These are phyloP conservation scores for Solanum aculeatissimum DNA, from an alignment of 305 asterid species.

Conservation along the genomic window DNA sequence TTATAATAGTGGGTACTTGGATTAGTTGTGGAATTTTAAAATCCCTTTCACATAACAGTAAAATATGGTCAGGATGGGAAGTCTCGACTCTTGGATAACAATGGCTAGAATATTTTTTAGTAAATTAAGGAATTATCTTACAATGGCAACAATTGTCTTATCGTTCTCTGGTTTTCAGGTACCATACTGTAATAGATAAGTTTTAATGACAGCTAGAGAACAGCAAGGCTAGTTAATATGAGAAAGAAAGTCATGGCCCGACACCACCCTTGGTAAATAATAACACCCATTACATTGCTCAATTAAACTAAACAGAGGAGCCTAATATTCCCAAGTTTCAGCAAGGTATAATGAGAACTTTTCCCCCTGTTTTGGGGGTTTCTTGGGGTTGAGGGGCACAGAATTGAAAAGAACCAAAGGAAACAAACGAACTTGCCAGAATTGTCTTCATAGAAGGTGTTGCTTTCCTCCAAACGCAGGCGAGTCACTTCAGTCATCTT, in stretches of 20 bases:
- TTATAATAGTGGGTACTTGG: background rate
- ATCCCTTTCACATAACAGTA: background rate
- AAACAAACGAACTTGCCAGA: constrained; percentile 29
- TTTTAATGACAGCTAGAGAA: background rate
- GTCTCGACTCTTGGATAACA: background rate
- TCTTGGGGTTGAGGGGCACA: background rate
- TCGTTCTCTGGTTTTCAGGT: background rate
- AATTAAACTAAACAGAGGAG: background rate
- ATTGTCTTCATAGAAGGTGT: constrained; percentile 37
- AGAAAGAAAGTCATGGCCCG: background rate
- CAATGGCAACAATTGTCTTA: background rate
- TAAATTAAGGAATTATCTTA: background rate
- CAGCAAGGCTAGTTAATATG: background rate
- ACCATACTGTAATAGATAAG: background rate
- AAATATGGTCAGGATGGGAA: background rate
- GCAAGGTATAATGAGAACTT: background rate
- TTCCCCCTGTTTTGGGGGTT: background rate
- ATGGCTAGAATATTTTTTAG: background rate
- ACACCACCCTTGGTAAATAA: background rate
- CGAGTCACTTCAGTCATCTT: constrained; percentile 32
- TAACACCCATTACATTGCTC: background rate
- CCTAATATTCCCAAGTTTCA: background rate
- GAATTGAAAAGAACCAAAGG: background rate
- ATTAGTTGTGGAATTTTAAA: background rate
- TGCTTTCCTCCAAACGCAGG: constrained; percentile 40